Conservation (phyloP, 2,329 filamentous ascomycete species). For the Colletotrichum noveboracense region DNA sequence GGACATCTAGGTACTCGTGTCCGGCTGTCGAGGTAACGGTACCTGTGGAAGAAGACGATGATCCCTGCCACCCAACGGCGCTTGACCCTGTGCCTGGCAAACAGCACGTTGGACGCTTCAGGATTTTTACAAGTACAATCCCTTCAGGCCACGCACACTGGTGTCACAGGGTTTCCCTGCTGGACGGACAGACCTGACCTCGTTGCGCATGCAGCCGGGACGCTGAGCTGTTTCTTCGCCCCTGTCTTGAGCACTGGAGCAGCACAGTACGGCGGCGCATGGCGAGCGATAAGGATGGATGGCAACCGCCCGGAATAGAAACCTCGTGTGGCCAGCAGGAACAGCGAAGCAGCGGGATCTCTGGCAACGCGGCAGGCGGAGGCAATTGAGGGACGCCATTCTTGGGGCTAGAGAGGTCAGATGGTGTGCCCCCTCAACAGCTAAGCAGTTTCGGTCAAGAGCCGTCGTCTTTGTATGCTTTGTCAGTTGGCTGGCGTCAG, state of each 20-base stretch:
- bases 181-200: background rate
- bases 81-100: conserved; percentile 1
- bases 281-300: background rate
- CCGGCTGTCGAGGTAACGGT: conserved; percentile 6
- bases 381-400: background rate
- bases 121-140: conserved; percentile 9
- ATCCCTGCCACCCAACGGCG: conserved; percentile 4
- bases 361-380: background rate
- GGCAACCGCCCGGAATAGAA: background rate
- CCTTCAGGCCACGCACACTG: conserved; percentile 14
- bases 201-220: background rate
- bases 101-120: background rate
- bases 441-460: background rate
- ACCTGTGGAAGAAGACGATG: background rate
- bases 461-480: background rate
- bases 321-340: background rate
- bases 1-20: background rate
- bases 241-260: background rate
- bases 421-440: background rate
- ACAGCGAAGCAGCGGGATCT: background rate
- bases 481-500: background rate
- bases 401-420: conserved; percentile 3
- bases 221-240: background rate
- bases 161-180: background rate
- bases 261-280: background rate